A percentile compares a stretch with the other conserved stretches of the same genome.
Evolutionary conservation across 441 rosid species (phyloP).

Genomic region (Populus trichocarpa): DNA sequence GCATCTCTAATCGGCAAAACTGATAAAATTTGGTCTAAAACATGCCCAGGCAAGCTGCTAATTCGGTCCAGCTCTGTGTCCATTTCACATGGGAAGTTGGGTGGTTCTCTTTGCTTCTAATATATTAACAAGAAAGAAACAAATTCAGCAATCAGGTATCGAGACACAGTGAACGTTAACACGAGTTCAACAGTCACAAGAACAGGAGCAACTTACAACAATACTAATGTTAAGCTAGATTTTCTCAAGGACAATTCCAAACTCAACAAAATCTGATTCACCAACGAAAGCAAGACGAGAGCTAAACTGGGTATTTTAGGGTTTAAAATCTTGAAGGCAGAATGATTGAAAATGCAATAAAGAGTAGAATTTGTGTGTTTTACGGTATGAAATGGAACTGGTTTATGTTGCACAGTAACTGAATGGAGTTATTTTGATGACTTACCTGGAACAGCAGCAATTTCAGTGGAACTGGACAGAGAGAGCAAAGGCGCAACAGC

Average conservation of each 20-base stretch:
- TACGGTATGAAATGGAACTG: not conserved
- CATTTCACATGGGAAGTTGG: slow-evolving; percentile 37
- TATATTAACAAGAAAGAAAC: slow-evolving; percentile 15
- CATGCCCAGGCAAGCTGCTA: slow-evolving; percentile 57
- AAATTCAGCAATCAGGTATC: slow-evolving; percentile 9
- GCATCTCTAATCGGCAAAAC: slow-evolving; percentile 61
- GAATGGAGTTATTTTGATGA: not conserved
- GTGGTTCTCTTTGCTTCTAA: slow-evolving; percentile 60
- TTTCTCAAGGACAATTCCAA: not conserved
- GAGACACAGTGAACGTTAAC: not conserved
- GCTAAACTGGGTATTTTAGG: not conserved
- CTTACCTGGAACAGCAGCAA: not conserved
- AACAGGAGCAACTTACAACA: not conserved
- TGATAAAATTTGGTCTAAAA: slow-evolving; percentile 53
- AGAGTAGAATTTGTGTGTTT: not conserved
- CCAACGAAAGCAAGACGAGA: not conserved
- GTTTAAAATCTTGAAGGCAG: not conserved
- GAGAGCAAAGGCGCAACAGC: not conserved
- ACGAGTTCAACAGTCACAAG: not conserved
- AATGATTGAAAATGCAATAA: not conserved
- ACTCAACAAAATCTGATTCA: not conserved
- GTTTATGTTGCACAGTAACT: not conserved
- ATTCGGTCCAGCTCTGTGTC: slow-evolving; percentile 48
- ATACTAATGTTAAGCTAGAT: not conserved
- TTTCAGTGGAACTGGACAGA: not conserved